Evolutionary conservation across 2,329 filamentous ascomycete genomes (phyloP).

Genomic region (Colletotrichum sp.): DNA sequence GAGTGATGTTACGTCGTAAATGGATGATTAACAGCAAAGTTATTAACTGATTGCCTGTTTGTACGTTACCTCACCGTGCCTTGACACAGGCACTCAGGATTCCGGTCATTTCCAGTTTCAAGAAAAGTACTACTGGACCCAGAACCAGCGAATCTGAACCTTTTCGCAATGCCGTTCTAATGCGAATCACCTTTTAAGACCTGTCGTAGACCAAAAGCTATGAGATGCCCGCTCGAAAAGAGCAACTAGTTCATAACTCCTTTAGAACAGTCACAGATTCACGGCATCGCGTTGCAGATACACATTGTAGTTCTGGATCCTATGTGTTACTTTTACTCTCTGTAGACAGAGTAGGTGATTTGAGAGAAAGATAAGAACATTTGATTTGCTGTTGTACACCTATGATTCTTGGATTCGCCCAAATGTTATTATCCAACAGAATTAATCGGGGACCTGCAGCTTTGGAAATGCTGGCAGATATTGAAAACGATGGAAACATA

Average conservation of each 20-base stretch:
- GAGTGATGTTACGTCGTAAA: background rate
- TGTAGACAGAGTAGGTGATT: background rate
- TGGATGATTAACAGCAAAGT: background rate
- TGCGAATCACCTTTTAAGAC: background rate
- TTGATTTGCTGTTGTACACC: background rate
- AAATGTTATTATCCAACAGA: background rate
- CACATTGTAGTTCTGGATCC: background rate
- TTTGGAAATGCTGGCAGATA: background rate
- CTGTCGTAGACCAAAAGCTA: background rate
- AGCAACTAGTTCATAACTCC: background rate
- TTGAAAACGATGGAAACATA: background rate
- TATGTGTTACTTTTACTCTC: background rate
- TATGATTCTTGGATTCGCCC: background rate
- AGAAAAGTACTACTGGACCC: background rate
- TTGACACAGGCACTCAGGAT: background rate
- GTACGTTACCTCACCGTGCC: background rate
- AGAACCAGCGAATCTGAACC: background rate
- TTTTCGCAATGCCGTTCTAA: background rate
- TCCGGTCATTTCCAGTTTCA: background rate
- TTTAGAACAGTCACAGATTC: background rate
- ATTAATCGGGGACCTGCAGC: background rate
- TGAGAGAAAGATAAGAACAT: background rate
- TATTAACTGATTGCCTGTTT: background rate
- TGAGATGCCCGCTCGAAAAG: background rate
- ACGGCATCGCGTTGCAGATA: background rate